Conservation (phyloP, 106 monocot species). For the Acorus calamus region DNA sequence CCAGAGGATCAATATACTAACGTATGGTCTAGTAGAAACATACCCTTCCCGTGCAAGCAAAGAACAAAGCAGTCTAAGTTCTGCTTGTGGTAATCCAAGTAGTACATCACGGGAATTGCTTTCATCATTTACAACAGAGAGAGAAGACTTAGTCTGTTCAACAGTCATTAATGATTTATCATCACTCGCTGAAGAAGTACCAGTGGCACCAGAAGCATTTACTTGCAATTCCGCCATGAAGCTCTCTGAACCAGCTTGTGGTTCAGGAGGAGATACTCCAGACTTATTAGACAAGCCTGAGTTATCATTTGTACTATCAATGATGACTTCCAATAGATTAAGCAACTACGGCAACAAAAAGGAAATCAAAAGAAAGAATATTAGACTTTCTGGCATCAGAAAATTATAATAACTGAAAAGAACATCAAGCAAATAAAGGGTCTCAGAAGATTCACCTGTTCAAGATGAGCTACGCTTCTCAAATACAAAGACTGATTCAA, state of each 20-base stretch:
- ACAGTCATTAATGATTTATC: slow-evolving; percentile 18
- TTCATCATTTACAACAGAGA: slow-evolving; percentile 8
- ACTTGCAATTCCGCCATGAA: slow-evolving; percentile 32
- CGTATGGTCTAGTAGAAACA: slow-evolving; percentile 1
- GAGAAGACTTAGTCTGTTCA: slow-evolving; percentile 1
- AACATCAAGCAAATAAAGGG: background rate
- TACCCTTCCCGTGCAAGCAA: slow-evolving; percentile 99
- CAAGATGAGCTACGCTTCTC: slow-evolving; percentile 97
- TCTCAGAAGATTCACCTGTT: slow-evolving; percentile 43
- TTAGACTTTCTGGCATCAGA: background rate
- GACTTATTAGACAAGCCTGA: slow-evolving; percentile 27
- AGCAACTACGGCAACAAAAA: slow-evolving; percentile 45
- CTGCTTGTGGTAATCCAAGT: slow-evolving; percentile 49
- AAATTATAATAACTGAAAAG: slow-evolving; percentile 1
- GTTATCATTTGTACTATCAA: slow-evolving; percentile 69
- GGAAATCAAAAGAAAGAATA: slow-evolving; percentile 9
- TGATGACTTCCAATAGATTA: slow-evolving; percentile 88
- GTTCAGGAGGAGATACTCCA: slow-evolving; percentile 35
- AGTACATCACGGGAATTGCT: slow-evolving; percentile 33
- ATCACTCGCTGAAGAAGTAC: slow-evolving; percentile 14
- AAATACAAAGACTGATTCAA: slow-evolving; percentile 90
- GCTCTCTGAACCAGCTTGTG: slow-evolving; percentile 34
- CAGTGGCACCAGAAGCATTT: slow-evolving; percentile 12
- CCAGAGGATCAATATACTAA: too few species aligned
- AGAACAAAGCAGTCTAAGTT: slow-evolving; percentile 77